A percentile compares a stretch with the other conserved stretches of the same genome.
Evolutionary conservation across 129 eudicot genomes (phyloP).

Genomic region (Gnaphalium uliginosum): DNA sequence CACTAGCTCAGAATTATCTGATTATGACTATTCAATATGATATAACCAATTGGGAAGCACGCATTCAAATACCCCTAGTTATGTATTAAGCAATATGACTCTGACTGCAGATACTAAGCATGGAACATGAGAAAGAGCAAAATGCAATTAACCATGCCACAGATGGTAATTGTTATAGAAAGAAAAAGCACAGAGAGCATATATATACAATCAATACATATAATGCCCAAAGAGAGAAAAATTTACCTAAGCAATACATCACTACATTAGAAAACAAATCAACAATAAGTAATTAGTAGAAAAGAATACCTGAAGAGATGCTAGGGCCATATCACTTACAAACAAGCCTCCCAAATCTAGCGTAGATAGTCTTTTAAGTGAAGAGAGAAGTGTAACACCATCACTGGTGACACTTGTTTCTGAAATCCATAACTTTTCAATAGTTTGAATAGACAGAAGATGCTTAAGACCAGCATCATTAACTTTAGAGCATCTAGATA

Average conservation of each 20-base stretch:
- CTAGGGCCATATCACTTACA: slow-evolving; percentile 60
- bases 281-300: not conserved
- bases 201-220: not conserved
- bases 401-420: slow-evolving; percentile 76
- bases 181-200: not conserved
- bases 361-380: slow-evolving; percentile 49
- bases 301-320: slow-evolving; percentile 70
- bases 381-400: slow-evolving; percentile 67
- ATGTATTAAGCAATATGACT: too few relatives aligned
- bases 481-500: slow-evolving; percentile 81
- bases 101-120: too few relatives aligned
- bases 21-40: too few relatives aligned
- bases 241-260: not conserved
- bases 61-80: too few relatives aligned
- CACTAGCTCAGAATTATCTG: too few relatives aligned
- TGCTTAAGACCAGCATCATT: slow-evolving; percentile 81
- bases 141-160: too few relatives aligned
- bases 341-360: slow-evolving; percentile 92
- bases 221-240: not conserved
- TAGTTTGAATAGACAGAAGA: slow-evolving; percentile 58
- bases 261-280: not conserved
- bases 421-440: slow-evolving; percentile 69
- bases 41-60: too few relatives aligned
- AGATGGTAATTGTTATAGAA: too few relatives aligned
- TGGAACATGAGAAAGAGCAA: too few relatives aligned